A percentile compares a stretch with the other conserved stretches of the same genome.
phyloP scores from a whole-genome alignment of 2,329 filamentous ascomycete species.

The Ilyonectria destructans region DNA sequence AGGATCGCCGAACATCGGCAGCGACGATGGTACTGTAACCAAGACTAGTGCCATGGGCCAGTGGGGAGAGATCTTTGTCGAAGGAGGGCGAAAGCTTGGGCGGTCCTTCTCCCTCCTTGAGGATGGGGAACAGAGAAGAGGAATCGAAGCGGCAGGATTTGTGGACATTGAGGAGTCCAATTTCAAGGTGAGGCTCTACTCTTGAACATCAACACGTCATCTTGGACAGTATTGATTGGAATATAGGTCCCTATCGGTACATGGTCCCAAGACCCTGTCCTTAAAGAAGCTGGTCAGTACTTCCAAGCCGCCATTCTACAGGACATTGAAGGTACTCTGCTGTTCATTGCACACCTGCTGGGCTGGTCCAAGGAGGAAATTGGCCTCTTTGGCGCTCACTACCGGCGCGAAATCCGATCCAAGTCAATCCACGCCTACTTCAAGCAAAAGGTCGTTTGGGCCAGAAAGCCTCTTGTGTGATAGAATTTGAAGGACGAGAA shows the following conservation, averaged over 20 bases:
- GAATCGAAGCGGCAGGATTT: conserved; percentile 8
- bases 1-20: conserved; percentile 36
- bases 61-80: conserved; percentile 45
- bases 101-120: conserved; percentile 7
- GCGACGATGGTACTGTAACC: conserved; percentile 50
- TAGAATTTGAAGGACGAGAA: neutral
- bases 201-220: neutral
- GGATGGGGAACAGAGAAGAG: conserved; percentile 4
- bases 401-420: conserved; percentile 3
- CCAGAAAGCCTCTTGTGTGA: conserved; percentile 1
- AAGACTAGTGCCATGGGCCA: conserved; percentile 41
- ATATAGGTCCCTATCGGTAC: neutral
- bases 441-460: conserved; percentile 13
- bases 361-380: conserved; percentile 22
- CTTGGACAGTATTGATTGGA: neutral
- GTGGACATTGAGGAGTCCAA: neutral
- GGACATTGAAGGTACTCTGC: conserved; percentile 11
- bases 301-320: conserved; percentile 2
- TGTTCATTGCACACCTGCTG: conserved; percentile 5
- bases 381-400: neutral
- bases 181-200: conserved; percentile 3
- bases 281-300: conserved; percentile 10
- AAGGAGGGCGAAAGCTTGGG: conserved; percentile 32
- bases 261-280: conserved; percentile 4
- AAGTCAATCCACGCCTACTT: conserved; percentile 6